Evolutionary conservation across 2,329 filamentous ascomycete species (phyloP).

Genomic region (Fusarium nelsonii): DNA sequence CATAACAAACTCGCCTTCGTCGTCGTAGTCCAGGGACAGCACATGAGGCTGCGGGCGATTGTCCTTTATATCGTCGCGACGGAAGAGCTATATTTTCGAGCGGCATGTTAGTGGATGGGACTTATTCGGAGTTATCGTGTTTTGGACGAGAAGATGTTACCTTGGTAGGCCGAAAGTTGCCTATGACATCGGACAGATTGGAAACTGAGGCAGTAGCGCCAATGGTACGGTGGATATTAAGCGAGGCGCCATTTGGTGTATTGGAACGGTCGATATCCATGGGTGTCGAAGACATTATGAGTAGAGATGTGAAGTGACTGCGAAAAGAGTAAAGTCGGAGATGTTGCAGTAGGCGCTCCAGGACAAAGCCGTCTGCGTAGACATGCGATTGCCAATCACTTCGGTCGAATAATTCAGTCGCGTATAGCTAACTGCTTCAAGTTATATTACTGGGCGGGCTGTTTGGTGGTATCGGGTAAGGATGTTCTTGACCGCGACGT

Average conservation of each 20-base stretch:
- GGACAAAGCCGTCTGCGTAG: slow-evolving; percentile 15
- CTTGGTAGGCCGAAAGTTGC: slow-evolving; percentile 82
- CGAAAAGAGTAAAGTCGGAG: background rate
- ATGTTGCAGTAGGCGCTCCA: slow-evolving; percentile 1
- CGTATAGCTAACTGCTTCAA: background rate
- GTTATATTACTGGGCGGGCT: background rate
- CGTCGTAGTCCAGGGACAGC: slow-evolving; percentile 95
- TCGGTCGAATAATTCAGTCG: background rate
- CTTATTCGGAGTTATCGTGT: background rate
- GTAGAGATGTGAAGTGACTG: background rate
- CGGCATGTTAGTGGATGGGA: background rate
- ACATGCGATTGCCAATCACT: slow-evolving; percentile 1
- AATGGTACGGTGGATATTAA: slow-evolving; percentile 65
- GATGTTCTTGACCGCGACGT: slow-evolving; percentile 7
- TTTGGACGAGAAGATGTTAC: slow-evolving; percentile 60
- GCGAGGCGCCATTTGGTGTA: slow-evolving; percentile 56
- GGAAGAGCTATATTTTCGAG: slow-evolving; percentile 62
- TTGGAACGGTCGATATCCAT: slow-evolving; percentile 68
- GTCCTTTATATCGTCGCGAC: slow-evolving; percentile 67
- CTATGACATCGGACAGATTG: slow-evolving; percentile 82
- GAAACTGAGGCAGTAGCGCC: slow-evolving; percentile 63
- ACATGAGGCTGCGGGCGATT: slow-evolving; percentile 71
- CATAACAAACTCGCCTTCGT: slow-evolving; percentile 92
- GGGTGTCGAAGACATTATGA: slow-evolving; percentile 63
- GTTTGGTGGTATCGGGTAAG: background rate